Conservation (phyloP, 768 basidiomycete genomes). For the Mycena metata region DNA sequence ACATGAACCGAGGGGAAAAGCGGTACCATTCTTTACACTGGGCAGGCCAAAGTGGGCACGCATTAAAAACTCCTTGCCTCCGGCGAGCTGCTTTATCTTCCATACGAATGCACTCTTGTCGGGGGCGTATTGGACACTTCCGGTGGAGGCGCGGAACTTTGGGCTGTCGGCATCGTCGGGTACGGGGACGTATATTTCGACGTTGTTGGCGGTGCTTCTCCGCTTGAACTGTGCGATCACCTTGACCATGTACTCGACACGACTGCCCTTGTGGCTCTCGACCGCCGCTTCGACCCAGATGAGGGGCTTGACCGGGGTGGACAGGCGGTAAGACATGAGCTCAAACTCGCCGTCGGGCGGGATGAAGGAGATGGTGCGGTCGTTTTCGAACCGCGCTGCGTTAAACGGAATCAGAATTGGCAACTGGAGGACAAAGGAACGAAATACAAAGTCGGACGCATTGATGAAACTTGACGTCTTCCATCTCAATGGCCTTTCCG, state of each 20-base stretch:
- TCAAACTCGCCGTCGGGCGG: constrained; percentile 99
- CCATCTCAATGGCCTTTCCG: constrained; percentile 99
- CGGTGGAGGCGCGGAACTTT: constrained; percentile 95
- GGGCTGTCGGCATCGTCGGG: constrained; percentile 99
- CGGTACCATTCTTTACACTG: constrained; percentile 89
- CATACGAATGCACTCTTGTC: constrained; percentile 99
- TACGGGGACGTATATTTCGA: constrained; percentile 98
- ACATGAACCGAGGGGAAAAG: background rate
- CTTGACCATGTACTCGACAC: constrained; percentile 97
- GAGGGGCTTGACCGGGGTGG: constrained; percentile 96
- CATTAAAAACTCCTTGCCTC: constrained; percentile 97
- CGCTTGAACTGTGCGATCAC: constrained; percentile 98
- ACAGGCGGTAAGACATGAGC: constrained; percentile 97
- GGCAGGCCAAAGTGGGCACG: constrained; percentile 98
- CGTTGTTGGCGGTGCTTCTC: constrained; percentile 96
- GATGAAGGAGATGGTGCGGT: constrained; percentile 98
- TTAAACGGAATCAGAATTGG: too few relatives aligned
- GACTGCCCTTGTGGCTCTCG: constrained; percentile 92
- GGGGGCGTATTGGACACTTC: constrained; percentile 96
- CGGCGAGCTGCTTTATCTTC: constrained; percentile 99
- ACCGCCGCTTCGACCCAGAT: constrained; percentile 98
- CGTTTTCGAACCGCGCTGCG: constrained; percentile 90
- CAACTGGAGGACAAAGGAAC: too few relatives aligned
- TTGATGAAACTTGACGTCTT: constrained; percentile 99
- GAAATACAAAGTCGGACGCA: constrained; percentile 84